Conservation (phyloP, 768 basidiomycete species). For the Auriscalpium vulgare region DNA sequence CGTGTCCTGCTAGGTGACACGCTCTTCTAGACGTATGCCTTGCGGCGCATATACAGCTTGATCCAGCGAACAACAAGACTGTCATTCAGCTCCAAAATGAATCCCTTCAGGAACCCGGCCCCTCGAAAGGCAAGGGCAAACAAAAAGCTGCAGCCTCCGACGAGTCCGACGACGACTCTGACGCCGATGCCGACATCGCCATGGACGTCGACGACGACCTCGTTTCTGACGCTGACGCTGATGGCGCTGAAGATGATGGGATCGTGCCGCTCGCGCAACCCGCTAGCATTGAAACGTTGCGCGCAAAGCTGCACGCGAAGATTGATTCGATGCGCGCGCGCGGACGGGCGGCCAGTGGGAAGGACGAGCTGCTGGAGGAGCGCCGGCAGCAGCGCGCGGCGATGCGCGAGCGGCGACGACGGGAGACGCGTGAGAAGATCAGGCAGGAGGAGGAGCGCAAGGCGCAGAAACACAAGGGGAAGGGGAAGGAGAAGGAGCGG, state of each 20-base stretch:
- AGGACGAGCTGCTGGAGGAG: constrained; percentile 80
- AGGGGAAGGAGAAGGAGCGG: constrained; percentile 35
- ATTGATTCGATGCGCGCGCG: constrained; percentile 60
- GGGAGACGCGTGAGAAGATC: constrained; percentile 81
- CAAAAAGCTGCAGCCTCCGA: constrained; percentile 33
- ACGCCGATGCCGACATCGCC: constrained; percentile 33
- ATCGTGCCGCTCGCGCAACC: constrained; percentile 55
- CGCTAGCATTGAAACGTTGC: constrained; percentile 55
- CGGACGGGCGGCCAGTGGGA: constrained; percentile 24
- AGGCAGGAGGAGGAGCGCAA: constrained; percentile 51
- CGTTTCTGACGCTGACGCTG: constrained; percentile 27
- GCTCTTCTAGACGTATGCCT: not conserved
- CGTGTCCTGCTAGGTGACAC: no score
- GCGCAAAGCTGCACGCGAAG: constrained; percentile 66
- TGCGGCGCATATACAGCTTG: constrained; percentile 51
- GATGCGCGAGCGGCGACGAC: constrained; percentile 77
- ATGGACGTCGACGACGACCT: constrained; percentile 26
- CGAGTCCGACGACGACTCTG: constrained; percentile 15
- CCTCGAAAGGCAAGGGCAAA: constrained; percentile 34
- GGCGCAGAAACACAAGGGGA: constrained; percentile 39
- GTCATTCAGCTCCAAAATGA: constrained; percentile 44
- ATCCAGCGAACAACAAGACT: constrained; percentile 84
- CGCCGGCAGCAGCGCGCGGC: constrained; percentile 67
- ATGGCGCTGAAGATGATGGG: constrained; percentile 18
- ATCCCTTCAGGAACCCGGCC: constrained; percentile 3